Evolutionary conservation across 2,329 filamentous ascomycete genomes (phyloP).

Genomic region (Gaeumannomyces tritici): DNA sequence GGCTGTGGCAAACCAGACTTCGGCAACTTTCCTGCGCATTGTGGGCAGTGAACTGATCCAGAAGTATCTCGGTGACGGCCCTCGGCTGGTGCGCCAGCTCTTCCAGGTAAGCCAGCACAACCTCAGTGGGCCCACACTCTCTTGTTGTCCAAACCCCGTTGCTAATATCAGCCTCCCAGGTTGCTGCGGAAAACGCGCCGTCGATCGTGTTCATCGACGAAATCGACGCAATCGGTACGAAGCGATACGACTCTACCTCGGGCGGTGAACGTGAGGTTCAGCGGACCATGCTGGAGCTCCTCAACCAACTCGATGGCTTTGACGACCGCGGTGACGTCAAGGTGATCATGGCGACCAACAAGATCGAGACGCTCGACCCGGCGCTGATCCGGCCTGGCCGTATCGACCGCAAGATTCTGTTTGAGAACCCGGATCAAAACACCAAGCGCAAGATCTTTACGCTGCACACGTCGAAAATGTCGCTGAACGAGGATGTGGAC

Average conservation of each 20-base stretch:
- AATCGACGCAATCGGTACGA: conserved; percentile 97
- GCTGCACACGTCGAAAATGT: conserved; percentile 98
- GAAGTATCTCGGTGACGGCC: conserved; percentile 96
- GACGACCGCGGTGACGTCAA: conserved; percentile 98
- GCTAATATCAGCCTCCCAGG: conserved; percentile 32
- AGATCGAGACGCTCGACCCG: conserved; percentile 95
- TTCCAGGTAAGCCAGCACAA: conserved; percentile 53
- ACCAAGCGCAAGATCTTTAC: conserved; percentile 98
- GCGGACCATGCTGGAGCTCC: conserved; percentile 94
- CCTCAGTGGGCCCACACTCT: conserved; percentile 6
- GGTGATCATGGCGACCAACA: conserved; percentile 99
- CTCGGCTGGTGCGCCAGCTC: conserved; percentile 86
- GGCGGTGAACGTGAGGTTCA: conserved; percentile 96
- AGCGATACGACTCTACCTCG: conserved; percentile 95
- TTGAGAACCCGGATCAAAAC: conserved; percentile 65
- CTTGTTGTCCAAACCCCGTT: neutral
- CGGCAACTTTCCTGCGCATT: conserved; percentile 93
- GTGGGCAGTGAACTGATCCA: conserved; percentile 96
- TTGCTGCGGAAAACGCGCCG: conserved; percentile 90
- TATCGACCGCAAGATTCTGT: conserved; percentile 94
- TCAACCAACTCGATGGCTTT: conserved; percentile 98
- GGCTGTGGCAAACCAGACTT: conserved; percentile 98
- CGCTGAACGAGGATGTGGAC: conserved; percentile 89
- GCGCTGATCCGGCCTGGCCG: conserved; percentile 92
- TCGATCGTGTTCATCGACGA: conserved; percentile 99